A percentile compares a stretch with the other conserved stretches of the same genome.
These are phyloP conservation scores for Heritiera fomes DNA, from an alignment of 345 rosid species.

Conservation along the genomic window DNA sequence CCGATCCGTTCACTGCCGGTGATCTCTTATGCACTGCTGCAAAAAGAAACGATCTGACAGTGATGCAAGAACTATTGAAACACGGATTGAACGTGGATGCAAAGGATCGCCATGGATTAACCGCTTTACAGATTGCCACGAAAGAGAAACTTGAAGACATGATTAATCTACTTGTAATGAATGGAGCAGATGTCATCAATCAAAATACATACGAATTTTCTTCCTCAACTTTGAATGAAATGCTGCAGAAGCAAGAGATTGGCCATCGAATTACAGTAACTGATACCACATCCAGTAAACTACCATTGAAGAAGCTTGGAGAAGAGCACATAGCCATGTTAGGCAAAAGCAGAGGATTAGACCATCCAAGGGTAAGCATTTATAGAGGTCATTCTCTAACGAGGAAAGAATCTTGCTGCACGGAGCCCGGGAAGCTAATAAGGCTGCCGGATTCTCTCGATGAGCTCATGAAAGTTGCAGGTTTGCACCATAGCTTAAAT, in stretches of 20 bases:
- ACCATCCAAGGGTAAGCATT: slow-evolving; percentile 59
- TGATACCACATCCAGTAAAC: slow-evolving; percentile 27
- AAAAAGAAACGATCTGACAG: slow-evolving; percentile 51
- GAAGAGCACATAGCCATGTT: slow-evolving; percentile 24
- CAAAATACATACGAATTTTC: slow-evolving; percentile 29
- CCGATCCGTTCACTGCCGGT: slow-evolving; percentile 63
- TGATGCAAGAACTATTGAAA: slow-evolving; percentile 59
- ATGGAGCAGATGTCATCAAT: slow-evolving; percentile 57
- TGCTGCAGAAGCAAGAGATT: slow-evolving; percentile 45
- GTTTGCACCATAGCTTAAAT: slow-evolving; percentile 31
- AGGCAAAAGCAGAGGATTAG: slow-evolving; percentile 4
- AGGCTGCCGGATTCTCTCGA: slow-evolving; percentile 65
- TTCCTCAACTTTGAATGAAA: slow-evolving; percentile 35
- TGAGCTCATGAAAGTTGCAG: slow-evolving; percentile 75
- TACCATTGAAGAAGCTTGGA: slow-evolving; percentile 30
- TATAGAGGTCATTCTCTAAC: slow-evolving; percentile 68
- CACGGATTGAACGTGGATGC: slow-evolving; percentile 59
- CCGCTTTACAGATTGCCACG: slow-evolving; percentile 66
- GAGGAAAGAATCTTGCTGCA: slow-evolving; percentile 43
- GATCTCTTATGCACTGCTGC: slow-evolving; percentile 81
- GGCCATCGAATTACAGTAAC: slow-evolving; percentile 43
- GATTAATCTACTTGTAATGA: slow-evolving; percentile 61
- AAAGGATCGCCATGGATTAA: slow-evolving; percentile 55
- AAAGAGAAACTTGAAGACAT: slow-evolving; percentile 56
- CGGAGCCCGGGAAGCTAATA: slow-evolving; percentile 66